Conservation (phyloP, 2,329 filamentous ascomycete genomes). For the Neopestalotiopsis sp. region DNA sequence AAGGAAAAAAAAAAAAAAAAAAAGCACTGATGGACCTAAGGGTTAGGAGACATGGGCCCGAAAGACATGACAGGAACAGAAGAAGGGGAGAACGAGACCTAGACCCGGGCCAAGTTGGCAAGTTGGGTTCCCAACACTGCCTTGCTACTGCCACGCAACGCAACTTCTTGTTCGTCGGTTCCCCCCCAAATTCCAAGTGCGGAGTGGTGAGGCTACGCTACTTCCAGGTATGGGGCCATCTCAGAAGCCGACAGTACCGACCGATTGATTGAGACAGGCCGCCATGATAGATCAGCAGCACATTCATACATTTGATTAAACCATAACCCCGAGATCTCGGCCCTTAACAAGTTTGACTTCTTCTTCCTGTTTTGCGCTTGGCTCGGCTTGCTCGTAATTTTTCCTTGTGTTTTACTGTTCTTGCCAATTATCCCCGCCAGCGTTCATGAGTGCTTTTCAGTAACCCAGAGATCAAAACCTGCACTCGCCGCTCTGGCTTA, state of each 20-base stretch:
- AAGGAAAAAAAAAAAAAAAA: neutral
- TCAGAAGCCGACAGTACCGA: slow-evolving; percentile 7
- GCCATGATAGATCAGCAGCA: neutral
- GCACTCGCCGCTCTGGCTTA: neutral
- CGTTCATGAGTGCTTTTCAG: neutral
- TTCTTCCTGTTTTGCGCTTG: neutral
- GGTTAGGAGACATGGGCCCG: too few relatives aligned
- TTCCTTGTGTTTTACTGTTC: neutral
- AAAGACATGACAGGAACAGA: neutral
- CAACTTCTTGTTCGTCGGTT: neutral
- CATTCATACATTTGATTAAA: slow-evolving; percentile 5
- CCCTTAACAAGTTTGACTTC: neutral
- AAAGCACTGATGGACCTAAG: neutral
- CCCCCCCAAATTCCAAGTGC: neutral
- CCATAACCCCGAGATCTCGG: slow-evolving; percentile 11
- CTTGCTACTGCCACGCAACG: neutral
- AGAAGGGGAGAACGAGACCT: neutral
- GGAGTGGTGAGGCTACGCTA: slow-evolving; percentile 7
- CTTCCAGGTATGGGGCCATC: slow-evolving; percentile 6
- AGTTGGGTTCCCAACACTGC: neutral
- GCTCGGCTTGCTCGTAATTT: neutral
- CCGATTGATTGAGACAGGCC: neutral
- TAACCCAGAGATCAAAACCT: neutral
- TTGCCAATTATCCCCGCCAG: neutral
- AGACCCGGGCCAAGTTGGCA: neutral